Conservation (phyloP, 352 stramenopile species). For the Thraustochytrium sp. region DNA sequence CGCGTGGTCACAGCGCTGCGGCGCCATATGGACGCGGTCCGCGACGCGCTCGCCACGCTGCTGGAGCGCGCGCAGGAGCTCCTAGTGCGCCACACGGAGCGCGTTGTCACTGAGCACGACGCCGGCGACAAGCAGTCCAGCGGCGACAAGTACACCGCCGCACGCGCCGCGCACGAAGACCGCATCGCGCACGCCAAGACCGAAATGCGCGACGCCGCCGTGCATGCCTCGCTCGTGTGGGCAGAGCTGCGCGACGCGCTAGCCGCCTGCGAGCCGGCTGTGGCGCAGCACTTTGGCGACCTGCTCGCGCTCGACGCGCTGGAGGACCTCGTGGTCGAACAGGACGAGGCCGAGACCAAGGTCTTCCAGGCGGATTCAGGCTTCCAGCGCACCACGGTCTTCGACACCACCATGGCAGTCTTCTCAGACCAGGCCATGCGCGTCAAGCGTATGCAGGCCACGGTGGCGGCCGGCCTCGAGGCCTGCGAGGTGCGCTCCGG, state of each 20-base stretch:
- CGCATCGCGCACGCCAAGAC: not conserved
- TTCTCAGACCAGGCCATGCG: not conserved
- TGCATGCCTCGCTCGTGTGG: not conserved
- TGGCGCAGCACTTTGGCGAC: not conserved
- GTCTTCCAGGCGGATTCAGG: not conserved
- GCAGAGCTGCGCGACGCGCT: not conserved
- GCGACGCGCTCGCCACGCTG: not conserved
- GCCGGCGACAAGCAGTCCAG: not conserved
- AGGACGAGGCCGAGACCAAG: not conserved
- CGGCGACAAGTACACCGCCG: not conserved
- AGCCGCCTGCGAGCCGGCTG: not conserved
- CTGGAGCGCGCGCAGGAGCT: slow-evolving; percentile 17
- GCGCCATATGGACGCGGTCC: not conserved
- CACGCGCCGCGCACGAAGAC: not conserved
- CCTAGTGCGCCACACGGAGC: slow-evolving; percentile 22
- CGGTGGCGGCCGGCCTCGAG: not conserved
- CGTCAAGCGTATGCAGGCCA: not conserved
- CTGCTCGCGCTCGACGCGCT: not conserved
- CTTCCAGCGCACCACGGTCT: not conserved
- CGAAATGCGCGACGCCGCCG: not conserved
- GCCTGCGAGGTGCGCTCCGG: not conserved
- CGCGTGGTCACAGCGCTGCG: not conserved
- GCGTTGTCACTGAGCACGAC: not conserved
- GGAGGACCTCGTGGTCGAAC: not conserved
- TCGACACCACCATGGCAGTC: not conserved